phyloP scores from a whole-genome alignment of 2,329 filamentous ascomycete species.

The Salinomyces thailandicus region DNA sequence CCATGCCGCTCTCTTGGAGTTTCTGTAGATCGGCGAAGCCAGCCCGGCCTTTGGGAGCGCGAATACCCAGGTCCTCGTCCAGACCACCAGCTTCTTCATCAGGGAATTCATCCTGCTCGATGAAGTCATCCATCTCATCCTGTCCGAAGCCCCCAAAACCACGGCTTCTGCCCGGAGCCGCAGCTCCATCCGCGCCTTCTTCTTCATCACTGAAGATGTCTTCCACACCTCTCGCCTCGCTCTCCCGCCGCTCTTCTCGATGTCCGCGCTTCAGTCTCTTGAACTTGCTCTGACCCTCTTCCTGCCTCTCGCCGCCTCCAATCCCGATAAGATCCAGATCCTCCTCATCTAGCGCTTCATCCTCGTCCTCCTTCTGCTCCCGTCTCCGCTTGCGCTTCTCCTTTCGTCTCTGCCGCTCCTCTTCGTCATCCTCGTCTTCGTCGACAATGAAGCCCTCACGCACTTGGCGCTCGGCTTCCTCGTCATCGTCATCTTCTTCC shows the following conservation, averaged over 20 bases:
- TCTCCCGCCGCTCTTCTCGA: slow-evolving; percentile 54
- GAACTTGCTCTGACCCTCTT: slow-evolving; percentile 67
- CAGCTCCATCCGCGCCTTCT: slow-evolving; percentile 47
- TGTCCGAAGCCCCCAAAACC: slow-evolving; percentile 41
- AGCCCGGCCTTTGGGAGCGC: slow-evolving; percentile 58
- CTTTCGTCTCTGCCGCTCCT: slow-evolving; percentile 50
- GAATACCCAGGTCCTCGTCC: slow-evolving; percentile 79
- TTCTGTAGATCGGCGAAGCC: slow-evolving; percentile 63
- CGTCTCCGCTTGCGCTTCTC: slow-evolving; percentile 68
- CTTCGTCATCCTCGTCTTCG: slow-evolving; percentile 64
- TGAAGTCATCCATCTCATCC: slow-evolving; percentile 85
- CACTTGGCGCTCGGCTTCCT: slow-evolving; percentile 75
- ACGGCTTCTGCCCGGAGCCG: slow-evolving; percentile 29
- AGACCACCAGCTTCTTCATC: slow-evolving; percentile 70
- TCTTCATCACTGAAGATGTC: slow-evolving; percentile 96
- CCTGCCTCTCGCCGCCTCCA: slow-evolving; percentile 55
- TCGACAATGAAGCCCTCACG: slow-evolving; percentile 89
- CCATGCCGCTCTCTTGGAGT: slow-evolving; percentile 54
- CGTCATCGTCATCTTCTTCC: slow-evolving; percentile 76
- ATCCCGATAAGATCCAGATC: slow-evolving; percentile 89
- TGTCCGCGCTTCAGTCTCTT: slow-evolving; percentile 93
- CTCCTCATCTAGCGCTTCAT: slow-evolving; percentile 80
- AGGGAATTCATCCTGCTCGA: slow-evolving; percentile 87
- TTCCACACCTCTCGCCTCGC: slow-evolving; percentile 62
- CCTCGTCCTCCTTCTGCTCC: slow-evolving; percentile 70